Percentiles rank a stretch among this genome's conserved stretches.
These are phyloP conservation scores for Colletotrichum incanum DNA, from an alignment of 2,329 filamentous ascomycete genomes.

Conservation along the genomic window DNA sequence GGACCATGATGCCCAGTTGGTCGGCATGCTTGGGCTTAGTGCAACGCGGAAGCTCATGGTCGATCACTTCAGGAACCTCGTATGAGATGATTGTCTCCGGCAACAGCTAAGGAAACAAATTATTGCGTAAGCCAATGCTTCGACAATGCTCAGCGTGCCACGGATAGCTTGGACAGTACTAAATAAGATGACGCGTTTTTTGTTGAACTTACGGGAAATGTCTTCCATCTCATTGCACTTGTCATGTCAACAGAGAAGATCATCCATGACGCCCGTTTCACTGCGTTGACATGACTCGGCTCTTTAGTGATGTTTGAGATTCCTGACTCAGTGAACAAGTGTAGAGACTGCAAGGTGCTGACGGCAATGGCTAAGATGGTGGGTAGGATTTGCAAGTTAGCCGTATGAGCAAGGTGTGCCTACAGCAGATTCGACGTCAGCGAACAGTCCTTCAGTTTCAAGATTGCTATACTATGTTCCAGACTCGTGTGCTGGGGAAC, in stretches of 20 bases:
- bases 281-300: neutral
- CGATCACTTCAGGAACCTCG: neutral
- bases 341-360: neutral
- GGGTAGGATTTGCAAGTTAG: neutral
- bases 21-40: neutral
- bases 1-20: neutral
- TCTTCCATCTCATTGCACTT: neutral
- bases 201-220: neutral
- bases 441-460: neutral
- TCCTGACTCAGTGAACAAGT: neutral
- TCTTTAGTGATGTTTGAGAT: neutral
- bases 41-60: neutral
- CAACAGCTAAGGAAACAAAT: neutral
- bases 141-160: neutral
- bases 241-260: neutral
- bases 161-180: neutral
- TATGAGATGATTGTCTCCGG: neutral
- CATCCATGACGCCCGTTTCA: neutral
- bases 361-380: neutral
- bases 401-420: neutral
- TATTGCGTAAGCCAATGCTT: neutral
- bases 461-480: no score
- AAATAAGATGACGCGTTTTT: neutral
- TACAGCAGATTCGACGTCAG: neutral
- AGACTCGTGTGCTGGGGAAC: neutral